Evolutionary conservation across 2,329 filamentous ascomycete genomes (phyloP).

Genomic region (Tympanopsis confertula): DNA sequence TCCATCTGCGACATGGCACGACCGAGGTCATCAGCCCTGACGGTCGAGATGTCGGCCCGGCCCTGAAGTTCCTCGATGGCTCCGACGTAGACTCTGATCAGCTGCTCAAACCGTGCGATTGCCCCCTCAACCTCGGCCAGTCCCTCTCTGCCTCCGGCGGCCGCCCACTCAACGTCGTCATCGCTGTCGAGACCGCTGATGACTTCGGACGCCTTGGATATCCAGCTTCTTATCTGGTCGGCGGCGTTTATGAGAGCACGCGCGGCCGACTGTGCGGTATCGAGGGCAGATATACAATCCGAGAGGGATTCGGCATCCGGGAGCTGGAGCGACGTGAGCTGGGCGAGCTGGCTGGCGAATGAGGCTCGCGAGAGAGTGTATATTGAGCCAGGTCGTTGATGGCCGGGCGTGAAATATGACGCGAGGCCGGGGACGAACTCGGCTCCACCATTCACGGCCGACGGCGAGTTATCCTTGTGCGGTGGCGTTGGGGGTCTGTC

Average conservation of each 20-base stretch:
- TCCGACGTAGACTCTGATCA: constrained; percentile 84
- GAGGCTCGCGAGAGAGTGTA: constrained; percentile 87
- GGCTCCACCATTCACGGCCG: constrained; percentile 20
- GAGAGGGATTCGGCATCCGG: constrained; percentile 77
- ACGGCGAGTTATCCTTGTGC: constrained; percentile 38
- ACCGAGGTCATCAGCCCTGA: constrained; percentile 61
- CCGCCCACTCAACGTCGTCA: constrained; percentile 96
- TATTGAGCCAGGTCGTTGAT: constrained; percentile 69
- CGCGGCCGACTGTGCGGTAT: constrained; percentile 73
- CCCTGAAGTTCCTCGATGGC: constrained; percentile 84
- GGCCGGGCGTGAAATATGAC: constrained; percentile 55
- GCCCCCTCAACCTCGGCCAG: constrained; percentile 62
- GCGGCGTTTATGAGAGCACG: constrained; percentile 76
- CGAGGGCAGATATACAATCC: constrained; percentile 74
- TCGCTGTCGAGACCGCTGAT: constrained; percentile 82
- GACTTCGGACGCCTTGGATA: constrained; percentile 80
- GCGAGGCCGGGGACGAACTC: constrained; percentile 37
- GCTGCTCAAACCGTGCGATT: constrained; percentile 72
- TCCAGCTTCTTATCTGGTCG: constrained; percentile 89
- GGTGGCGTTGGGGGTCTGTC: constrained; percentile 27
- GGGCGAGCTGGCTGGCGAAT: constrained; percentile 84
- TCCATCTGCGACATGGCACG: constrained; percentile 82
- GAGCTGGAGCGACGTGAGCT: constrained; percentile 79
- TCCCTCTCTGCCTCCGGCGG: constrained; percentile 71
- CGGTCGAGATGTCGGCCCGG: constrained; percentile 61